Conservation (phyloP, 805 yeast species). For the Wickerhamiella parazyma region DNA sequence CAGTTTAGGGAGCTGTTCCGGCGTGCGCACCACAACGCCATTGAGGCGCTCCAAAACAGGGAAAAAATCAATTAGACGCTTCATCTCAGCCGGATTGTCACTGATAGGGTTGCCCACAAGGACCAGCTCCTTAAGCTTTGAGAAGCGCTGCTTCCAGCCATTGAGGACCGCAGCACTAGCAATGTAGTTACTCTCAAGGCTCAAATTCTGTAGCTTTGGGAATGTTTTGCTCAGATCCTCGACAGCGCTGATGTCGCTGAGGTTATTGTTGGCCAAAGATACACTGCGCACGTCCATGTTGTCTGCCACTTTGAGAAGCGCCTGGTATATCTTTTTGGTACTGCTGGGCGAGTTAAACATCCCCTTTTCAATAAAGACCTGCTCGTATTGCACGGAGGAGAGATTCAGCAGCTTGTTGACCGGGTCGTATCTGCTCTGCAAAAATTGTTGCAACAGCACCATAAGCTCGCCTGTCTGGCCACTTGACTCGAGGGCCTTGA, state of each 20-base stretch:
- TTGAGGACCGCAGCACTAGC: slow-evolving; percentile 47
- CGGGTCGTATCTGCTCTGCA: slow-evolving; percentile 55
- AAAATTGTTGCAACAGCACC: slow-evolving; percentile 44
- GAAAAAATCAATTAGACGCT: slow-evolving; percentile 53
- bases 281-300: slow-evolving; percentile 48
- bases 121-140: slow-evolving; percentile 60
- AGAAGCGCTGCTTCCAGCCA: slow-evolving; percentile 64
- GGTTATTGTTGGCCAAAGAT: slow-evolving; percentile 36
- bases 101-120: slow-evolving; percentile 63
- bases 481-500: slow-evolving; percentile 25
- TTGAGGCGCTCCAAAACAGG: slow-evolving; percentile 73
- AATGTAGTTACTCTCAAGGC: slow-evolving; percentile 65
- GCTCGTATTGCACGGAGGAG: slow-evolving; percentile 50
- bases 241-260: slow-evolving; percentile 47
- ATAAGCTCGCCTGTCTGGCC: slow-evolving; percentile 34
- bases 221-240: slow-evolving; percentile 56
- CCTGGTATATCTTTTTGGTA: slow-evolving; percentile 74
- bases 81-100: slow-evolving; percentile 30
- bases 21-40: slow-evolving; percentile 67
- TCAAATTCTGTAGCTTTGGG: slow-evolving; percentile 65
- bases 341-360: slow-evolving; percentile 48
- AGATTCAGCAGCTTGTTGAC: slow-evolving; percentile 55
- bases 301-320: slow-evolving; percentile 68
- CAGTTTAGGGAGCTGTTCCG: slow-evolving; percentile 35
- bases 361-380: slow-evolving; percentile 43